Evolutionary conservation across 2,329 filamentous ascomycete species (phyloP).

Genomic region (Tolypocladium pustulatum): DNA sequence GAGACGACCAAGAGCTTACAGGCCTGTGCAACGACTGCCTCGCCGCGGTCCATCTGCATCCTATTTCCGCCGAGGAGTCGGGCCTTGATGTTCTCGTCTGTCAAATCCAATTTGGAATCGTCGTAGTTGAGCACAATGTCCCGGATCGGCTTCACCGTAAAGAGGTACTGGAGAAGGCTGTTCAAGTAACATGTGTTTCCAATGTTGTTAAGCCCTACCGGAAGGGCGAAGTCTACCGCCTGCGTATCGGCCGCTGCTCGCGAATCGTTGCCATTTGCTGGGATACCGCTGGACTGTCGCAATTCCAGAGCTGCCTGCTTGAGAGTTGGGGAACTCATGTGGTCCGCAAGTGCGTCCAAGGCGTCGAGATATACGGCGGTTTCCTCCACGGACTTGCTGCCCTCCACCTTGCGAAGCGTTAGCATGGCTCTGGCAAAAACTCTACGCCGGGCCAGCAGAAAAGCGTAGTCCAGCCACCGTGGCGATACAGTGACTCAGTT

Average conservation of each 20-base stretch:
- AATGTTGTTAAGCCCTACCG: slow-evolving; percentile 83
- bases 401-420: slow-evolving; percentile 12
- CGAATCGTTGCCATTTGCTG: slow-evolving; percentile 3
- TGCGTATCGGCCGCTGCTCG: slow-evolving; percentile 1
- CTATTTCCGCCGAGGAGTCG: slow-evolving; percentile 66
- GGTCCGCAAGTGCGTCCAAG: slow-evolving; percentile 22
- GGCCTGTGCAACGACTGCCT: slow-evolving; percentile 56
- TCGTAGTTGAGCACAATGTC: slow-evolving; percentile 72
- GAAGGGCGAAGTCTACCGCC: slow-evolving; percentile 41
- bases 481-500: background rate
- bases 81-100: slow-evolving; percentile 48
- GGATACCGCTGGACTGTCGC: slow-evolving; percentile 7
- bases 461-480: background rate
- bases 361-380: slow-evolving; percentile 22
- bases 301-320: slow-evolving; percentile 15
- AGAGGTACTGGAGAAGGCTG: slow-evolving; percentile 90
- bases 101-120: slow-evolving; percentile 55
- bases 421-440: too few species aligned
- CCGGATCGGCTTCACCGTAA: slow-evolving; percentile 73
- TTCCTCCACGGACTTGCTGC: slow-evolving; percentile 15
- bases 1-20: slow-evolving; percentile 44
- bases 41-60: slow-evolving; percentile 39
- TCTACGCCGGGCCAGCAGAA: background rate
- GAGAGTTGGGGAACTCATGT: slow-evolving; percentile 11
- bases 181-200: slow-evolving; percentile 98